A percentile compares a stretch with the other conserved stretches of the same genome.
Conservation (phyloP, 257 asterid species). For the Striga asiatica region DNA sequence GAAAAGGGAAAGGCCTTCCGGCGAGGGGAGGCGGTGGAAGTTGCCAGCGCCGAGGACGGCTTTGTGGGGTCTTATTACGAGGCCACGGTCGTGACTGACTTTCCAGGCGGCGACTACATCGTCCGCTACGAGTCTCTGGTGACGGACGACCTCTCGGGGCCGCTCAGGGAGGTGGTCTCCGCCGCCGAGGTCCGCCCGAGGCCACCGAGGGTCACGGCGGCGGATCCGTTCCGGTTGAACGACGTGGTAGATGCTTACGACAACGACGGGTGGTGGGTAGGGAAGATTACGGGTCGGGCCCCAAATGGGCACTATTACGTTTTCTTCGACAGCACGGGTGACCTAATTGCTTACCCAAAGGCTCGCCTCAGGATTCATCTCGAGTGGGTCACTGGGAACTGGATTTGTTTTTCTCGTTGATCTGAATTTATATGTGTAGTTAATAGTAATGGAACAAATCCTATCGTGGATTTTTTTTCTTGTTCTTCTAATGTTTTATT, state of each 20-base stretch:
- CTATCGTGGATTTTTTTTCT: too few relatives aligned
- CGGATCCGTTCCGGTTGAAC: background rate
- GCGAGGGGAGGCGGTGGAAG: slow-evolving; percentile 16
- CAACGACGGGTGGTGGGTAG: slow-evolving; percentile 43
- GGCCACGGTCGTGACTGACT: slow-evolving; percentile 13
- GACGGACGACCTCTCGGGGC: slow-evolving; percentile 18
- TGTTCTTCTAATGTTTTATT: too few relatives aligned
- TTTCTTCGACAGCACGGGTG: slow-evolving; percentile 17
- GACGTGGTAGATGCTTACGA: slow-evolving; percentile 29
- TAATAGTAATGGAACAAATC: too few relatives aligned
- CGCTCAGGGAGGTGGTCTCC: slow-evolving; percentile 19
- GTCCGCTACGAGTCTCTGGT: slow-evolving; percentile 17
- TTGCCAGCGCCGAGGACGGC: slow-evolving; percentile 19
- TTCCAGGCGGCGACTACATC: background rate
- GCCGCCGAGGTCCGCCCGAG: slow-evolving; percentile 20
- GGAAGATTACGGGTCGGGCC: slow-evolving; percentile 18
- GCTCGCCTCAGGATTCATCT: slow-evolving; percentile 20
- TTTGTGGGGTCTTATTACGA: slow-evolving; percentile 21
- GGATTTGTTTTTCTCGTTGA: slow-evolving; percentile 10
- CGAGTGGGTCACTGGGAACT: slow-evolving; percentile 20
- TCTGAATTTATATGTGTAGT: too few relatives aligned
- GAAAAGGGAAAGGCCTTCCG: too few relatives aligned
- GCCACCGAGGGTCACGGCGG: slow-evolving; percentile 15
- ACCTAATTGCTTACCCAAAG: slow-evolving; percentile 15
- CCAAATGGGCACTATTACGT: background rate